Conservation (phyloP, 176 grass and related monocot species). For the Carex littledalei region DNA sequence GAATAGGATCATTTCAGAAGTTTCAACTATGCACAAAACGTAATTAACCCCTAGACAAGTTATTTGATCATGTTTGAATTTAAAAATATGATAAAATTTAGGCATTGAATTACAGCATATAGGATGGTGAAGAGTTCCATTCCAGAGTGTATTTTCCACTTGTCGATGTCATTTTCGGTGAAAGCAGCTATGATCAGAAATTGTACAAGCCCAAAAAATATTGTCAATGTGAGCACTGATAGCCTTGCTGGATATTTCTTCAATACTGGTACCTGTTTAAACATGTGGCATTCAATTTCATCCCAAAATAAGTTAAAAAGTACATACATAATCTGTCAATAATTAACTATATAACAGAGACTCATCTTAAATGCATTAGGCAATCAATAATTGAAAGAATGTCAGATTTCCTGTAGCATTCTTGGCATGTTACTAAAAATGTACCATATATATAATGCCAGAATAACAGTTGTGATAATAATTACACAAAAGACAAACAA, state of each 20-base stretch:
- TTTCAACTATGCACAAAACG: neutral
- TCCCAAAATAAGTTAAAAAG: neutral
- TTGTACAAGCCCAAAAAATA: constrained; percentile 75
- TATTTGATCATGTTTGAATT: neutral
- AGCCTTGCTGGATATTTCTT: constrained; percentile 86
- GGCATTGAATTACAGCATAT: constrained; percentile 53
- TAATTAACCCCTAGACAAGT: neutral
- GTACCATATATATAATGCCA: neutral
- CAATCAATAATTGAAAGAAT: neutral
- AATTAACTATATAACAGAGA: neutral
- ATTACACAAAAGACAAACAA: neutral
- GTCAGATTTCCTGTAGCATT: neutral
- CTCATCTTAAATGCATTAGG: neutral
- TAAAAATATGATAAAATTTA: neutral
- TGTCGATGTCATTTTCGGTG: constrained; percentile 60
- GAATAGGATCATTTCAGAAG: neutral
- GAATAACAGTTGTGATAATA: neutral
- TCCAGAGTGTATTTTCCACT: constrained; percentile 74
- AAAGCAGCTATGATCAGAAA: constrained; percentile 71
- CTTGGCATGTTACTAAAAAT: neutral
- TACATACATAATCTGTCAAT: neutral
- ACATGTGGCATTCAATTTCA: neutral
- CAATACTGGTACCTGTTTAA: constrained; percentile 59
- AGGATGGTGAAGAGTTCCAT: constrained; percentile 80
- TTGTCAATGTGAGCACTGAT: constrained; percentile 62